These are phyloP conservation scores for Silene uniflora DNA, from an alignment of 148 eudicot genomes.

Conservation along the genomic window DNA sequence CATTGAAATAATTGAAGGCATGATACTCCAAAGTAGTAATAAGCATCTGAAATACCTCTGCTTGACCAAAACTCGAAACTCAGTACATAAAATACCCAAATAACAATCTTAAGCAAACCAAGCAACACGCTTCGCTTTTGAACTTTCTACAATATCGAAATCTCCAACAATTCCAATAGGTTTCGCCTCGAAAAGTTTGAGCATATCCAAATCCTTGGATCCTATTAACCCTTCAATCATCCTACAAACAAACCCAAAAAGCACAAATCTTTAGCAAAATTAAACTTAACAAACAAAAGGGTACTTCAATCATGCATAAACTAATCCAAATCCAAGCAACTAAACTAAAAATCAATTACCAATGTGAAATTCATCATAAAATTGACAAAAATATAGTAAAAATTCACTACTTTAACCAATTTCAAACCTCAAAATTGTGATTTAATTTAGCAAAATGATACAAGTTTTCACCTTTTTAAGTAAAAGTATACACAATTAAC, in stretches of 20 bases:
- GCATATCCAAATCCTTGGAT: no score
- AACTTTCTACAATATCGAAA: slow-evolving; percentile 39
- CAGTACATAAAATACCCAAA: slow-evolving; percentile 26
- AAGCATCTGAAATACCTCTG: slow-evolving; percentile 28
- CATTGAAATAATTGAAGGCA: slow-evolving; percentile 25
- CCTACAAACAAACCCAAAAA: no score
- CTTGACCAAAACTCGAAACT: slow-evolving; percentile 31
- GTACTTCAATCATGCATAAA: slow-evolving; percentile 20
- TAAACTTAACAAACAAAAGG: not conserved
- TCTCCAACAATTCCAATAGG: no score
- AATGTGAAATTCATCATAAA: slow-evolving; percentile 10
- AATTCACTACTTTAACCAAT: not conserved
- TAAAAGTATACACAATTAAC: not conserved
- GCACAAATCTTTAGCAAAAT: no score
- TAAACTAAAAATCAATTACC: not conserved
- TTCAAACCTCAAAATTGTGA: slow-evolving; percentile 20
- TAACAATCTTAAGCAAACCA: slow-evolving; percentile 28
- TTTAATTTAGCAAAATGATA: not conserved
- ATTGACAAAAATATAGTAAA: slow-evolving; percentile 7
- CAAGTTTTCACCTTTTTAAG: slow-evolving; percentile 10
- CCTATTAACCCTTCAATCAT: no score
- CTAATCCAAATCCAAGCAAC: slow-evolving; percentile 25
- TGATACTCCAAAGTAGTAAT: slow-evolving; percentile 29
- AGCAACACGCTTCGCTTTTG: slow-evolving; percentile 30
- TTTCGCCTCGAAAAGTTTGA: no score